Evolutionary conservation across 2,329 filamentous ascomycete genomes (phyloP), one percentile per base, ranked within the genome.

Genomic region (Emydomyces testavorans): DNA sequence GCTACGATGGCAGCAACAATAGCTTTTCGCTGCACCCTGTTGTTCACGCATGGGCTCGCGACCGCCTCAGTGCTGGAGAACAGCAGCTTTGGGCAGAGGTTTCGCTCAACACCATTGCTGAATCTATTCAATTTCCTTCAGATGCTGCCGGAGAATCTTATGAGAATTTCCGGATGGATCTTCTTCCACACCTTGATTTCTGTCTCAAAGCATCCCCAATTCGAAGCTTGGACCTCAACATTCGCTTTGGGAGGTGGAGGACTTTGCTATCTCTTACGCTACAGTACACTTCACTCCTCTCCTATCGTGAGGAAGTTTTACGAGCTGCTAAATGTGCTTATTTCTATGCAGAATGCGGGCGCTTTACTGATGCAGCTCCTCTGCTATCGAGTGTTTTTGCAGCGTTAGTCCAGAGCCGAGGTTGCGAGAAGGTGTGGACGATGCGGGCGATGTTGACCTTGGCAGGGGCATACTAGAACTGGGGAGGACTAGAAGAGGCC

Each of bases 11-110:
- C 29, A 52, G 53, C 13, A 50, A 56, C 29, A 50, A 50, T 32
- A 52, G 48, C 20, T 60, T 54, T 26, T 58, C 53, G 3, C 48
- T 64, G 34, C 62, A 64, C 51, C 63, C 63, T n/a, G 52, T 65
- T 16, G 56, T 66, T n/a, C 59, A 66, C 48, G 46, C 44, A 16
- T 64, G 62, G 60, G 56, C 58, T 7, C 52, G 58, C 32, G 57
- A 60, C 16, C 53, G 62, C 8, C 52, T 64, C 7, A 34, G 29
- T 11, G 31, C 51, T n/a, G 32, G 32, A 10, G 49, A 55, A 32
- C 48, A 53, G 35, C 44, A 50, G 10, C 20, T 47, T 15, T 40
- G 35, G 44, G 44, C 23, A 6, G 6, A 23, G 4, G 21, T 47
- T 21, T 11, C 34, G 15, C 21, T 31, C 24, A 21, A 36, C 49